phyloP scores from a whole-genome alignment of 2,329 filamentous ascomycete species.

The Hymenoscyphus occultus region DNA sequence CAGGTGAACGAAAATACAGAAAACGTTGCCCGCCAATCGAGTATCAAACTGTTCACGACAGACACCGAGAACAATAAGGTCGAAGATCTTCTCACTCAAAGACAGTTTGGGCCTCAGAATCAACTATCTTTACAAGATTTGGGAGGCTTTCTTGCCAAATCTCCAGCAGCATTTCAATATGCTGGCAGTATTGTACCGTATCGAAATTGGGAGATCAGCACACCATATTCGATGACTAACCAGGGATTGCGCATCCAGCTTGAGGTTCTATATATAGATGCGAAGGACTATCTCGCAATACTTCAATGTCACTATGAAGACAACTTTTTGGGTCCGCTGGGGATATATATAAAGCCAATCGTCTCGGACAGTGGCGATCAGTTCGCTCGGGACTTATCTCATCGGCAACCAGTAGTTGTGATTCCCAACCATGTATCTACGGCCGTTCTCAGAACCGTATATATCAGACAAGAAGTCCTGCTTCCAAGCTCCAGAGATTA shows the following conservation, averaged over 20 bases:
- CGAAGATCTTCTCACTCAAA: background rate
- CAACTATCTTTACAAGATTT: background rate
- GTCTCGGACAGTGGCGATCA: conserved; percentile 12
- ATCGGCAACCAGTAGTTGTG: conserved; percentile 3
- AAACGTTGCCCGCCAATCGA: background rate
- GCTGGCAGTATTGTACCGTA: conserved; percentile 14
- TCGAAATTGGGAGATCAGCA: conserved; percentile 15
- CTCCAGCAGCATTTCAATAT: conserved; percentile 14
- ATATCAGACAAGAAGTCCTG: conserved; percentile 15
- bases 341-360: conserved; percentile 9
- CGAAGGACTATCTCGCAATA: conserved; percentile 8
- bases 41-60: background rate
- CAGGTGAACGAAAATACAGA: background rate
- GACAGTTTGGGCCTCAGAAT: background rate
- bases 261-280: conserved; percentile 1
- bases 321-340: conserved; percentile 9
- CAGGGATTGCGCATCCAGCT: conserved; percentile 13
- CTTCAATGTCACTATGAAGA: conserved; percentile 14
- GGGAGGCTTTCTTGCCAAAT: conserved; percentile 13
- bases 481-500: conserved; percentile 11
- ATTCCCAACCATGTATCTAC: conserved; percentile 10
- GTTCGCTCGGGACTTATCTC: conserved; percentile 9
- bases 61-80: background rate
- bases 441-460: conserved; percentile 9
- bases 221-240: conserved; percentile 17